Percentiles rank a stretch among this genome's conserved stretches.
phyloP scores from a whole-genome alignment of 768 basidiomycete species.

The Heimioporus sp. region DNA sequence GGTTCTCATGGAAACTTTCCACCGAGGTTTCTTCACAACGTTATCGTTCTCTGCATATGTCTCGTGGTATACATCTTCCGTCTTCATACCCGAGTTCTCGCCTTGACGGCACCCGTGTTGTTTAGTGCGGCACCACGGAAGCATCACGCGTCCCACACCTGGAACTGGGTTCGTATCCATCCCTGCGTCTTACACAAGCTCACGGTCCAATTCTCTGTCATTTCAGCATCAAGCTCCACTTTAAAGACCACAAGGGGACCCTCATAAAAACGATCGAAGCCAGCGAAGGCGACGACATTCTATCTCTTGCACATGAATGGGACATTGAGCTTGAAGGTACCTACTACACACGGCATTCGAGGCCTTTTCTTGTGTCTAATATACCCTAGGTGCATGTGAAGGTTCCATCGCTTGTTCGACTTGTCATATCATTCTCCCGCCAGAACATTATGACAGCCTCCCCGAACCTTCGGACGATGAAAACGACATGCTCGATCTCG shows the following conservation, averaged over 20 bases:
- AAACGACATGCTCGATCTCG: slow-evolving; percentile 98
- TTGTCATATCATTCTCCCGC: slow-evolving; percentile 77
- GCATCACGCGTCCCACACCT: slow-evolving; percentile 56
- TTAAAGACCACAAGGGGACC: slow-evolving; percentile 83
- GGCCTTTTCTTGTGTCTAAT: not conserved
- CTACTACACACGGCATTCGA: slow-evolving; percentile 12
- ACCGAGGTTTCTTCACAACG: not conserved
- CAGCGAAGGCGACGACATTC: slow-evolving; percentile 90
- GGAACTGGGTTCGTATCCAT: slow-evolving; percentile 57
- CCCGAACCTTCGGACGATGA: slow-evolving; percentile 97
- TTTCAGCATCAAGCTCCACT: slow-evolving; percentile 81
- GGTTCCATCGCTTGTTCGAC: slow-evolving; percentile 97
- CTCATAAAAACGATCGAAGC: slow-evolving; percentile 87
- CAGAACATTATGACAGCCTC: slow-evolving; percentile 77
- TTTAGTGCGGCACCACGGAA: slow-evolving; percentile 42
- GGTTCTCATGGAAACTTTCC: not conserved
- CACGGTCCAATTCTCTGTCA: not conserved
- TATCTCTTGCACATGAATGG: slow-evolving; percentile 90
- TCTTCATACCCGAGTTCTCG: not conserved
- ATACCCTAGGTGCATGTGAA: slow-evolving; percentile 85
- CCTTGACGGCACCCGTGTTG: not conserved
- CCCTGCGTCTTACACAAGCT: too few species aligned
- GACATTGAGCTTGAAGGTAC: slow-evolving; percentile 95
- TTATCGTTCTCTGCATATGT: slow-evolving; percentile 16
- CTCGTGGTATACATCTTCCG: slow-evolving; percentile 9